These are phyloP conservation scores for Mycosphaerelloides madeirae DNA, from an alignment of 2,329 filamentous ascomycete species.

Conservation along the genomic window DNA sequence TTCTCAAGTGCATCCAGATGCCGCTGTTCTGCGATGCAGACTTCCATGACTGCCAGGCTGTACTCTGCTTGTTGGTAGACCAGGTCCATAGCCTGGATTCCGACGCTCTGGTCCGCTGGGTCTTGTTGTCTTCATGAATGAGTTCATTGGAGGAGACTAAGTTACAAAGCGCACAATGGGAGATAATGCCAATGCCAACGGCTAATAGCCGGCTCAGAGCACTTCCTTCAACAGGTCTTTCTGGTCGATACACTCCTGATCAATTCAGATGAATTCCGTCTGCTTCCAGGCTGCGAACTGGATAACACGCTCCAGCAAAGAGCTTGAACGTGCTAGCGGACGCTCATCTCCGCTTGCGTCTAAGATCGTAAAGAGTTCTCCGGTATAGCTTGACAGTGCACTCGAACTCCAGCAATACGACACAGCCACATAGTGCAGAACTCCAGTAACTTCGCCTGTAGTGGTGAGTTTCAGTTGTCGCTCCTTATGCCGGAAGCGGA, in stretches of 20 bases:
- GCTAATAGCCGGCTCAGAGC: no score
- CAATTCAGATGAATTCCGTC: constrained; percentile 12
- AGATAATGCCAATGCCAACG: no score
- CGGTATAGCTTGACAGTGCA: not conserved
- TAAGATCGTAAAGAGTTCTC: not conserved
- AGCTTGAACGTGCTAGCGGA: not conserved
- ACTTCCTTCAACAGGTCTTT: no score
- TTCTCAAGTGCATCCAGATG: constrained; percentile 18
- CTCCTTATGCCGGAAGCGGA: not conserved
- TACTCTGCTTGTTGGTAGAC: constrained; percentile 10
- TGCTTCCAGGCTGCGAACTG: constrained; percentile 6
- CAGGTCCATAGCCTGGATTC: constrained; percentile 16
- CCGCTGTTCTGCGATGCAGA: constrained; percentile 16
- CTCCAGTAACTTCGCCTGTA: not conserved
- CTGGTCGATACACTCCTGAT: constrained; percentile 17
- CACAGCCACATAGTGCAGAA: constrained; percentile 1
- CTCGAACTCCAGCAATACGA: constrained; percentile 5
- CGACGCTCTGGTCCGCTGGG: constrained; percentile 6
- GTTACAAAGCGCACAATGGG: no score
- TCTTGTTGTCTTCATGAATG: no score
- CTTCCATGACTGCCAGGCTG: constrained; percentile 8
- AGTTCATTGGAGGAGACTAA: no score
- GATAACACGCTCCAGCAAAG: constrained; percentile 8
- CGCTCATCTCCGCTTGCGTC: not conserved
- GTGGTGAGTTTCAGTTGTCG: not conserved